A percentile compares a stretch with the other conserved stretches of the same genome.
These are phyloP conservation scores for Leptomonas seymouri DNA, from an alignment of 208 protist genomes.

Conservation along the genomic window DNA sequence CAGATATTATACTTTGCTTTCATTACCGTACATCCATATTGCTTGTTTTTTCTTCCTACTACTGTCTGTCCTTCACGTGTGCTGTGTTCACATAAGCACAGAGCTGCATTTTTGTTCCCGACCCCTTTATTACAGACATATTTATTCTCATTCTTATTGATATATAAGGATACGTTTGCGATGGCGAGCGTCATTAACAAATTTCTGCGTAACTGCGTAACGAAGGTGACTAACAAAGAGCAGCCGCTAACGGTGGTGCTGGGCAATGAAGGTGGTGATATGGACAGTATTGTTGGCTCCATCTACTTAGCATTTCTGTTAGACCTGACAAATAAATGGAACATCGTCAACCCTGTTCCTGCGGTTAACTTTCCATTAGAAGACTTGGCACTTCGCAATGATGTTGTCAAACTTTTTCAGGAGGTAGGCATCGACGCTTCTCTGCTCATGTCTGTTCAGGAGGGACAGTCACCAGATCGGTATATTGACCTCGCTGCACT, in stretches of 20 bases:
- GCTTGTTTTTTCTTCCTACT: neutral
- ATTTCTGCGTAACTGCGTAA: slow-evolving; percentile 53
- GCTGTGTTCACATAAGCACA: neutral
- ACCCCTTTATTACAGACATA: neutral
- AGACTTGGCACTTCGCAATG: slow-evolving; percentile 76
- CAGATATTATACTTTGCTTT: no score
- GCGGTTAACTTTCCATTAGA: slow-evolving; percentile 77
- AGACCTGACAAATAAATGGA: slow-evolving; percentile 35
- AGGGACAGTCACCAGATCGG: slow-evolving; percentile 13
- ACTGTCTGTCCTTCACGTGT: neutral
- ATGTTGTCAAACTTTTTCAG: slow-evolving; percentile 65
- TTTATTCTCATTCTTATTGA: neutral
- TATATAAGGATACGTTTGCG: neutral
- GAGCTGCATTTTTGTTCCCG: no score
- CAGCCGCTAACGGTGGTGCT: slow-evolving; percentile 55
- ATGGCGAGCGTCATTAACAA: slow-evolving; percentile 70
- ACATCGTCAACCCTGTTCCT: slow-evolving; percentile 54
- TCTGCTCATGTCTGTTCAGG: slow-evolving; percentile 47
- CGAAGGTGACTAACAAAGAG: slow-evolving; percentile 20
- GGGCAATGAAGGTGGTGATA: slow-evolving; percentile 88
- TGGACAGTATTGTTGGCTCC: slow-evolving; percentile 87
- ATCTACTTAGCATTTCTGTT: slow-evolving; percentile 82
- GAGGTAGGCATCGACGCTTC: slow-evolving; percentile 44
- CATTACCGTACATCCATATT: no score
- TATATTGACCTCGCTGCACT: slow-evolving; percentile 45